Base-by-base conservation (phyloP, 768 basidiomycete species). In the Kwoniella newhampshirensis region DNA sequence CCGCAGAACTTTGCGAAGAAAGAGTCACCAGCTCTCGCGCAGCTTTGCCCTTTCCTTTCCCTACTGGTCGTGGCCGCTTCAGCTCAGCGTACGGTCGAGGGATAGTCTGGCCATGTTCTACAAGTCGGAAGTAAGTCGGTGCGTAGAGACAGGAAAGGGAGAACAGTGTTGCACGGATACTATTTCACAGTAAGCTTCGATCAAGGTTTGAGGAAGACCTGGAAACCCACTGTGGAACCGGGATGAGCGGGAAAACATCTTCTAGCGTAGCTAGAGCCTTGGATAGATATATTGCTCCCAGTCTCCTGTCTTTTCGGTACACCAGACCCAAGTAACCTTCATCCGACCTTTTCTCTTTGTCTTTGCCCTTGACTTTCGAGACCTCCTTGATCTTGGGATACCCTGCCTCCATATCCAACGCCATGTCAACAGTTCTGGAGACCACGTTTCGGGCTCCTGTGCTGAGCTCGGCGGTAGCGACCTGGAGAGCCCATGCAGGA, bases 81-180 rank as follows among this genome's bases (percentile, higher is more conserved):
- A 70, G 62, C 18, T 58, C 42, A 32, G 39, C 43, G 52, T 68
- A 72, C 1, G 64, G 64, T 40, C 61, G 66, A 5, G 48, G 32
- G 20, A 59, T 73, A 54, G 64, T 67, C 26, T 77, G 75, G 55
- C 56, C 47, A 15, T 82, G 78, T 43, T 79, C 78, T 0, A 65
- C 64, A 8, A 91, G 78, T 13, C 74, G 73, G 26, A 87, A 71
- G 68, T 84, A 82, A 0, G 88, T 80, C 0, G 88, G 87, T 0
- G 85, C 87, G 65, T 88, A 91, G 27, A 87, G 79, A 0, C 62
- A 63, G 8, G 79, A 78, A 51, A 81, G 63, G 0, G 48, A 40
- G 1, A 54, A 35, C 5, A 87, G 77, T 9, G 67, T 73, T n/a
- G 68, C 63, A 21, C 82, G 82, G 36, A 89, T 78, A 64, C 84